These are phyloP conservation scores for Betula pendula DNA, from an alignment of 306 rosid species.

Conservation along the genomic window DNA sequence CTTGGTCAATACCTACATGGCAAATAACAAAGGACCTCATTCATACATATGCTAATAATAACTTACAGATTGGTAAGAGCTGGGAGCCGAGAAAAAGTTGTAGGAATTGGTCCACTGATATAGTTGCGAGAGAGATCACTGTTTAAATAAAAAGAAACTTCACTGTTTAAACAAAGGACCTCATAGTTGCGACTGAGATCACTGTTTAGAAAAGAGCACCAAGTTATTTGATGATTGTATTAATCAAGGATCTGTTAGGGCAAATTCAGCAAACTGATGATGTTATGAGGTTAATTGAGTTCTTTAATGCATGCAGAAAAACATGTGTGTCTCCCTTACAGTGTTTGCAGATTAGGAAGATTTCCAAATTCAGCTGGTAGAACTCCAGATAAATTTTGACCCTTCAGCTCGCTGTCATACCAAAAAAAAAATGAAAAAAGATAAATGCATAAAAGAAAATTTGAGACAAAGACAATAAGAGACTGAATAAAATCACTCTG, in stretches of 20 bases:
- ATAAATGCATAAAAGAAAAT: neutral
- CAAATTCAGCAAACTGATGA: neutral
- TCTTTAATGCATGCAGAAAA: neutral
- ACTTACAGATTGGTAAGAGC: constrained; percentile 54
- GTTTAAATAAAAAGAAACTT: neutral
- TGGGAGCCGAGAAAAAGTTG: constrained; percentile 43
- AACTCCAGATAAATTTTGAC: constrained; percentile 49
- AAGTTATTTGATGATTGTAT: neutral
- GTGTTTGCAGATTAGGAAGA: constrained; percentile 44
- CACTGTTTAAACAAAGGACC: no score
- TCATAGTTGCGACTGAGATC: constrained; percentile 65
- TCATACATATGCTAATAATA: neutral
- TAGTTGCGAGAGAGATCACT: no score
- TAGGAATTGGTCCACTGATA: constrained; percentile 68
- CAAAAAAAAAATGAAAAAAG: neutral
- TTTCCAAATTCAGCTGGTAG: constrained; percentile 63
- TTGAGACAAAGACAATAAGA: neutral
- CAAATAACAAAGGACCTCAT: neutral
- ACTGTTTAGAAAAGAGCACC: constrained; percentile 30
- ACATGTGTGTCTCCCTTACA: constrained; percentile 50
- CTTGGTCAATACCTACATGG: neutral
- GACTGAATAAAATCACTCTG: neutral
- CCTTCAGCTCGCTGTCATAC: constrained; percentile 46
- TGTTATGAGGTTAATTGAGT: neutral
- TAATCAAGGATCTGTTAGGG: neutral